These are phyloP conservation scores for Catunica adiposa DNA, from an alignment of 2,329 filamentous ascomycete genomes.

Conservation along the genomic window DNA sequence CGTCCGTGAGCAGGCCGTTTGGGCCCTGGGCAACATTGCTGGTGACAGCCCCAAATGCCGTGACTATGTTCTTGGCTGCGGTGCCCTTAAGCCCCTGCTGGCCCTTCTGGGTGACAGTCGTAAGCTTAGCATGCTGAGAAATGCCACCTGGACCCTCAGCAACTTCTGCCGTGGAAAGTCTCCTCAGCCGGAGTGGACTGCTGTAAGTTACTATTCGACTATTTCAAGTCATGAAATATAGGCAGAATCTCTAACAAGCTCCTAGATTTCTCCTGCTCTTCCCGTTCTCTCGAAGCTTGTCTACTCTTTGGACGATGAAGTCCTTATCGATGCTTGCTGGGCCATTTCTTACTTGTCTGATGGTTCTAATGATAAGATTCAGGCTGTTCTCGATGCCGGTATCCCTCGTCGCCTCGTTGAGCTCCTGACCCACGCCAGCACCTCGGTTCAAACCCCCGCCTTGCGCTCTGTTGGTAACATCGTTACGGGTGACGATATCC, in stretches of 20 bases:
- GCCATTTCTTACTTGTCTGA: conserved; percentile 97
- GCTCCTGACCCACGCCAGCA: conserved; percentile 94
- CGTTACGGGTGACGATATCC: conserved; percentile 93
- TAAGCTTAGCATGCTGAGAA: conserved; percentile 97
- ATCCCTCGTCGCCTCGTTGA: conserved; percentile 94
- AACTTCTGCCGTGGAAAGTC: conserved; percentile 99
- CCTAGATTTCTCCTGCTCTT: conserved; percentile 79
- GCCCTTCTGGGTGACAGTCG: conserved; percentile 87
- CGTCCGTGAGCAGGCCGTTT: conserved; percentile 94
- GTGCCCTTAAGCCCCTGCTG: conserved; percentile 79
- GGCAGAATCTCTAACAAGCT: conserved; percentile 16
- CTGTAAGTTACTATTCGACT: conserved; percentile 40
- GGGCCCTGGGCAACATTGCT: conserved; percentile 96
- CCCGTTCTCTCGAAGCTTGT: conserved; percentile 93
- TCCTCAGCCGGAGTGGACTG: conserved; percentile 93
- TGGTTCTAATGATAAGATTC: conserved; percentile 97
- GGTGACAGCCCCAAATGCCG: conserved; percentile 95
- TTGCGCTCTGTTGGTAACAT: conserved; percentile 97
- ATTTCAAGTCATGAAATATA: background rate
- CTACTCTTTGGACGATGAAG: conserved; percentile 95
- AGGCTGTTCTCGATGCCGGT: conserved; percentile 94
- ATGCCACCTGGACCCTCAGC: conserved; percentile 97
- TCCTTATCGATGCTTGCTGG: conserved; percentile 98
- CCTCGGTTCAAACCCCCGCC: conserved; percentile 92
- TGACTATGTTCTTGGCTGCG: conserved; percentile 85